Base-by-base conservation (phyloP, 1,139 yeast genomes). In the Arxiozyma heterogenica region DNA sequence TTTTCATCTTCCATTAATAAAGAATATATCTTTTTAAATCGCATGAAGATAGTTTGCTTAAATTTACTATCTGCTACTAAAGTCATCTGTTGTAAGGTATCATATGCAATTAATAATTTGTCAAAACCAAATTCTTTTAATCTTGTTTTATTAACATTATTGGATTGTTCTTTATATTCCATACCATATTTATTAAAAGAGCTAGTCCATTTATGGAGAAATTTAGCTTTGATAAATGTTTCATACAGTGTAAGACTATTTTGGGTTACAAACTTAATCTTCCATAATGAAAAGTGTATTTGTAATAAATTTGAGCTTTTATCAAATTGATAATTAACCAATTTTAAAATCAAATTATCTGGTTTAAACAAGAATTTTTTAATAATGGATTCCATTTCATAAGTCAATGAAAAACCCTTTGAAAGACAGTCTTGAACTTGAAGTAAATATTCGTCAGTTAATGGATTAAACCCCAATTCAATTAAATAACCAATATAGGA, bases 1-100 rank as follows among this genome's bases (percentile, higher is more conserved):
- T 4, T 12, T 22, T 51, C 43, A 20, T 44, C 42, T 25, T 34
- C 43, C 38, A 51, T 50, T 25, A 53, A 38, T 46, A 47, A 41
- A 21, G 49, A 30, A 50, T 54, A 25, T 55, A 27, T 30, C 23
- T 9, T 38, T 12, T 41, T 48, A 6, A 55, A 47, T 22, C 44
- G 54, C 23, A 49, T 54, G 25, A 63, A 57, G 39, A 53, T 41
- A 27, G 58, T 56, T 34, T 62, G 60, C 20, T 61, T 46, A 22
- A 64, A 58, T 46, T 58, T 61, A 23, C 57, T 61, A 51, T 64
- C 63, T 1, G 68, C 66, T 1, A 64, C 48, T 11, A 54, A 51
- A 27, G 53, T 51, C 56, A 57, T 61, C 9, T 59, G 54, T 15
- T 55, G 52, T 18, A 50, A 52, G 4, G 59, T 53, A 45, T 61